phyloP scores from a whole-genome alignment of 164 flowering plant species.

The Cinnamomum chago region DNA sequence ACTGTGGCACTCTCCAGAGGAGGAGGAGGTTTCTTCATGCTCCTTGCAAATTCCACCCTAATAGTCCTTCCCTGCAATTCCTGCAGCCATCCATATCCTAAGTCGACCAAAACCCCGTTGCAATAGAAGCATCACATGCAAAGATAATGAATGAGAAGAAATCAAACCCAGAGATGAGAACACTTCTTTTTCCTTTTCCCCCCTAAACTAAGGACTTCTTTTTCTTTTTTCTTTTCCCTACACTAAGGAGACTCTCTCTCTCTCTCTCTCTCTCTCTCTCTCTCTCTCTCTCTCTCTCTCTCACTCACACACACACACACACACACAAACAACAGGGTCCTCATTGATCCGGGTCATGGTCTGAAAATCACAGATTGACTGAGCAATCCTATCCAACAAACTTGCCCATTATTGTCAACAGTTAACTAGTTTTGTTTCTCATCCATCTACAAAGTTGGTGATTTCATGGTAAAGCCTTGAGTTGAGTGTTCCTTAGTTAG shows the following conservation, averaged over 20 bases:
- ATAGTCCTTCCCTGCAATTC: constrained; percentile 70
- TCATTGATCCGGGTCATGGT: not conserved
- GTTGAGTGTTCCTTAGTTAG: not conserved
- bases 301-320: too few species aligned
- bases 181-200: too few species aligned
- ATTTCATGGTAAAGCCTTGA: not conserved
- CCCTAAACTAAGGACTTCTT: too few species aligned
- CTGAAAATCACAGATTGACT: not conserved
- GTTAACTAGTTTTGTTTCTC: not conserved
- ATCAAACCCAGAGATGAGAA: not conserved
- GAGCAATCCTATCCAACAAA: not conserved
- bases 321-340: too few species aligned
- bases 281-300: too few species aligned
- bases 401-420: not conserved
- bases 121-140: not conserved
- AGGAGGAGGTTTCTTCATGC: constrained; percentile 57
- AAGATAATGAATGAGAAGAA: not conserved
- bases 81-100: constrained; percentile 34
- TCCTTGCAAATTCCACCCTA: constrained; percentile 65
- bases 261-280: too few species aligned
- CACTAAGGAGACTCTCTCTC: too few species aligned
- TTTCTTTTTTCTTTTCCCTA: too few species aligned
- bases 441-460: not conserved
- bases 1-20: constrained; percentile 24
- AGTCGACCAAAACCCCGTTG: not conserved